Base-by-base conservation (phyloP, 2,329 filamentous ascomycete species). In the Fusarium nodosum region DNA sequence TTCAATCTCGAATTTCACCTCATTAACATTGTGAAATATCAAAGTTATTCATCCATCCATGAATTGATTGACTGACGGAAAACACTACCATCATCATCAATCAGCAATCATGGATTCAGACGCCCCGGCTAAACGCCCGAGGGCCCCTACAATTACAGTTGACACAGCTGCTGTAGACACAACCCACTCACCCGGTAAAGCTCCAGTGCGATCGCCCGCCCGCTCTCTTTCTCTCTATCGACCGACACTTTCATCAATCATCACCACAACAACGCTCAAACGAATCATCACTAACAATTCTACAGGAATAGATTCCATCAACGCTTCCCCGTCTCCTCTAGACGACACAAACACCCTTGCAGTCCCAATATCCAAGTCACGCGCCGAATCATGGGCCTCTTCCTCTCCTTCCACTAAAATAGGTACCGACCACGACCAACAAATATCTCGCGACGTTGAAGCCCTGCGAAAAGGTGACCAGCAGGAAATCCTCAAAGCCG, bases 401-500 rank as follows among this genome's bases (percentile, higher is more conserved):
- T 63, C 65, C 0, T 67, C 68, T 2, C 68, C 67, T 1, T 71
- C 69, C 3, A 72, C 69, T 13, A 71, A 67, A 24, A 45, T 72
- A 26, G 69, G 69, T 1, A 72, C 64, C n/a, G 65, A 71, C 12
- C 56, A 71, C 28, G 64, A 71, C 28, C 28, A 30, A 30, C 61
- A 69, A 31, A 31, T 68, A 9, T 50, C 38, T 11, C 64, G 63
- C 34, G 68, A 72, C 3, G 54, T 66, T 28, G 52, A 48, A 45
- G 64, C 61, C 16, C 33, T 72, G 13, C 63, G 66, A 33, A 72
- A 72, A 33, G 69, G 66, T 51, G 69, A 72, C 20, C 57, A 59
- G 8, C 63, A 65, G 20, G 60, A 72, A 24, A 67, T 90, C 1
- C 80, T 93, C 13, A 85, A 82, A 22, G 90, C 92, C 0, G 91